Conservation (phyloP, 169 alveolate species). For the Plasmodium inui region DNA sequence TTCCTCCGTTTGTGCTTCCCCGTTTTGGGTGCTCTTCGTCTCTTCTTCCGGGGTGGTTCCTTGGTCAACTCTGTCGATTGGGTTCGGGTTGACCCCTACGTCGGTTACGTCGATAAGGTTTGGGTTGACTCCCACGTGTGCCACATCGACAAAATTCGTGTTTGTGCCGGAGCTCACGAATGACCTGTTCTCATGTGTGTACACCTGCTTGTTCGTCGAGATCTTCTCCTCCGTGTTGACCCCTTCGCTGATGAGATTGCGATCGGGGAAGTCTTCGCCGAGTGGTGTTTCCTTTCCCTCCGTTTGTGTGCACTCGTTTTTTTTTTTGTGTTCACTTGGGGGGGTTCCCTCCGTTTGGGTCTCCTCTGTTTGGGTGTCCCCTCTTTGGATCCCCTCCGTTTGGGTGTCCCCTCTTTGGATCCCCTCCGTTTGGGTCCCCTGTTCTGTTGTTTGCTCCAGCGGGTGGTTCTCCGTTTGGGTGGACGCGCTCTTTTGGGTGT, state of each 20-base stretch:
- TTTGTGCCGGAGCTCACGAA: constrained; percentile 10
- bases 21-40: not conserved
- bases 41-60: not conserved
- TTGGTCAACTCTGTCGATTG: not conserved
- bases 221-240: constrained; percentile 28
- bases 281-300: not conserved
- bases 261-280: not conserved
- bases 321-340: not conserved
- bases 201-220: not conserved
- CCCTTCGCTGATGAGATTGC: not conserved
- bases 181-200: constrained; percentile 3
- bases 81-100: not conserved
- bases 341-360: not conserved
- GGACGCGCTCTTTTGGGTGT: no score
- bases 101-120: not conserved
- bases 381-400: not conserved
- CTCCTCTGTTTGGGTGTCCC: not conserved
- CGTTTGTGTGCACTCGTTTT: not conserved
- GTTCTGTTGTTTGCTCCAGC: not conserved
- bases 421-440: not conserved
- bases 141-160: not conserved
- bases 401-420: not conserved
- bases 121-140: not conserved
- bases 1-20: constrained; percentile 30
- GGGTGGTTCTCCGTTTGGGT: not conserved